These are phyloP conservation scores for Asterophora lycoperdoides DNA, from an alignment of 768 basidiomycete species.

Conservation along the genomic window DNA sequence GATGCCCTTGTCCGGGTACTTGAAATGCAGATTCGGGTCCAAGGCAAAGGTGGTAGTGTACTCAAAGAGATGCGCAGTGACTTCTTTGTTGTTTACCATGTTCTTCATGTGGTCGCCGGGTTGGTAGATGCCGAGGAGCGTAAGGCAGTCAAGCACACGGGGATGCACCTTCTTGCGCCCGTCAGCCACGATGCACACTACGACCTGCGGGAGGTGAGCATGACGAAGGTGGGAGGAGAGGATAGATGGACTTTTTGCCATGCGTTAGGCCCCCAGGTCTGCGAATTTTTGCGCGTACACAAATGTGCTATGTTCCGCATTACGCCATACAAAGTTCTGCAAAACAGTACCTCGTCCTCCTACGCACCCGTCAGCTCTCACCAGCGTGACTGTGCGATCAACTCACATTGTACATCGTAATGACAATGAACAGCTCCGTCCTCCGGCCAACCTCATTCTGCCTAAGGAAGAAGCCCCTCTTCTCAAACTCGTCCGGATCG, in stretches of 20 bases:
- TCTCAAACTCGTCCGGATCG: slow-evolving; percentile 89
- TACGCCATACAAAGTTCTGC: slow-evolving; percentile 90
- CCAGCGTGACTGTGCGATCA: not conserved
- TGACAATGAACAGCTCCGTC: slow-evolving; percentile 90
- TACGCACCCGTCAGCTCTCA: slow-evolving; percentile 23
- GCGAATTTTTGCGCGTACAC: slow-evolving; percentile 81
- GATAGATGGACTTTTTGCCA: slow-evolving; percentile 81
- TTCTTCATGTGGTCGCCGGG: slow-evolving; percentile 46
- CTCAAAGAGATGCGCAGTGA: slow-evolving; percentile 67
- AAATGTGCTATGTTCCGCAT: slow-evolving; percentile 84
- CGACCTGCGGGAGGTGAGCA: slow-evolving; percentile 51
- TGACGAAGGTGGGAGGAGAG: not conserved
- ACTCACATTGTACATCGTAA: slow-evolving; percentile 94
- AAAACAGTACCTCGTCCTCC: slow-evolving; percentile 90
- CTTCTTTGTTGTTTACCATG: slow-evolving; percentile 62
- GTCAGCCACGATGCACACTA: slow-evolving; percentile 89
- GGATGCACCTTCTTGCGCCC: slow-evolving; percentile 81
- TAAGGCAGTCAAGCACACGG: slow-evolving; percentile 82
- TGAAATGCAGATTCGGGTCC: slow-evolving; percentile 77
- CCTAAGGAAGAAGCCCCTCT: slow-evolving; percentile 76
- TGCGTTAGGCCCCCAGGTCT: slow-evolving; percentile 93
- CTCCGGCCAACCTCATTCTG: slow-evolving; percentile 76
- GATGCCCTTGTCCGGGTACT: slow-evolving; percentile 88
- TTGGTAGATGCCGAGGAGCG: slow-evolving; percentile 91
- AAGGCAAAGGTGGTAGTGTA: slow-evolving; percentile 79